Conservation (phyloP, 2,329 filamentous ascomycete species). For the Seiridium cupressi region DNA sequence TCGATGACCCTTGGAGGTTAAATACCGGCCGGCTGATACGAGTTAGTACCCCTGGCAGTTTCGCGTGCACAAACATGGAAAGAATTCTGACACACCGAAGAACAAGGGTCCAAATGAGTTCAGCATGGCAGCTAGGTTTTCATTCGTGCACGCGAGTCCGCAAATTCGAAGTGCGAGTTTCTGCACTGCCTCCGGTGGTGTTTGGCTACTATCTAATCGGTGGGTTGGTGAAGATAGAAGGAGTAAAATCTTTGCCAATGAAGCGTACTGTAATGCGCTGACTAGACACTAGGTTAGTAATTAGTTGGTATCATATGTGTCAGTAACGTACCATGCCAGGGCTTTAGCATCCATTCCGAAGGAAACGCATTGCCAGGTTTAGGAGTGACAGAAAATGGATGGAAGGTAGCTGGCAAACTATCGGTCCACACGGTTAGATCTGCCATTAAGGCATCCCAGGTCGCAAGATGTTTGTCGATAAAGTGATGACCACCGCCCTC, state of each 20-base stretch:
- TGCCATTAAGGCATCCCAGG: neutral
- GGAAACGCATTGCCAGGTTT: neutral
- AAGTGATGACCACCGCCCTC: neutral
- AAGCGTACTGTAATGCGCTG: neutral
- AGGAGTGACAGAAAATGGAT: neutral
- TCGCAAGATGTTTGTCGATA: neutral
- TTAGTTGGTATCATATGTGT: neutral
- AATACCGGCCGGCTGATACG: neutral
- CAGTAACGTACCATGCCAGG: neutral
- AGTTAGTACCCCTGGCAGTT: neutral
- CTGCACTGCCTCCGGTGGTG: neutral
- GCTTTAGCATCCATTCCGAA: neutral
- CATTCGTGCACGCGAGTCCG: neutral
- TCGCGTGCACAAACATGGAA: neutral
- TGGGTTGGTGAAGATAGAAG: neutral
- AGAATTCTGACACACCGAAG: neutral
- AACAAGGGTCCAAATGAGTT: neutral
- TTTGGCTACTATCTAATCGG: neutral
- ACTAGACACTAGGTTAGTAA: neutral
- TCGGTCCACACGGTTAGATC: neutral
- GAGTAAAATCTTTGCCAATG: neutral
- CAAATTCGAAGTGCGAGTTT: neutral
- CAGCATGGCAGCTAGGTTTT: neutral
- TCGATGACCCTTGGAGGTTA: neutral
- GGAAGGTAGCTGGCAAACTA: neutral